phyloP scores from a whole-genome alignment of 1,284 basidiomycete species.

The Fomitopsis schrenkii region DNA sequence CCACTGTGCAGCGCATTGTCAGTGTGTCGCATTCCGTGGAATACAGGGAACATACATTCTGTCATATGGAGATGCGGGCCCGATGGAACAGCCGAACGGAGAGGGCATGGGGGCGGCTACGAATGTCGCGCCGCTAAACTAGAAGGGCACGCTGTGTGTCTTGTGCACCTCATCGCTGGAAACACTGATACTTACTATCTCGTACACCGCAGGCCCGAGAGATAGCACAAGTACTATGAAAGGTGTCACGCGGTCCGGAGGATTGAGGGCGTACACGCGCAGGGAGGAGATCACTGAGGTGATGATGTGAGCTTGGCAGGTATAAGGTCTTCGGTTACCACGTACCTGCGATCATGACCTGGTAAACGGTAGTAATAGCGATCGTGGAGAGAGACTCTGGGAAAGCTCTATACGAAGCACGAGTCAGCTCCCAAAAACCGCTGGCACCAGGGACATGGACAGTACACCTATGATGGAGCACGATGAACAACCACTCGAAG shows the following conservation, averaged over 20 bases:
- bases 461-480: too few species aligned
- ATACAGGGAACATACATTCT: not conserved
- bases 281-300: not conserved
- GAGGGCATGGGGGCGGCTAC: not conserved
- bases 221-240: not conserved
- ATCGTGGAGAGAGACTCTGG: not conserved
- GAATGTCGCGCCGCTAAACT: not conserved
- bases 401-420: not conserved
- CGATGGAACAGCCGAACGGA: not conserved
- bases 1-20: not conserved
- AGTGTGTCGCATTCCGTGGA: not conserved
- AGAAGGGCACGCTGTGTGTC: not conserved
- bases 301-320: too few species aligned
- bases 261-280: not conserved
- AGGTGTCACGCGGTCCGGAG: not conserved
- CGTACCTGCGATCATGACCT: not conserved
- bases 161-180: not conserved
- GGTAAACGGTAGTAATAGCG: not conserved
- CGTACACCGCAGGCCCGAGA: not conserved
- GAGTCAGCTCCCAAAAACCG: too few species aligned
- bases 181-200: not conserved
- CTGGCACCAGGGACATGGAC: too few species aligned
- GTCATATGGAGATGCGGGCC: not conserved
- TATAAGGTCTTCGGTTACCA: not conserved
- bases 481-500: not conserved